These are phyloP conservation scores for Aplosporella prunicola DNA, from an alignment of 2,329 filamentous ascomycete species.

Conservation along the genomic window DNA sequence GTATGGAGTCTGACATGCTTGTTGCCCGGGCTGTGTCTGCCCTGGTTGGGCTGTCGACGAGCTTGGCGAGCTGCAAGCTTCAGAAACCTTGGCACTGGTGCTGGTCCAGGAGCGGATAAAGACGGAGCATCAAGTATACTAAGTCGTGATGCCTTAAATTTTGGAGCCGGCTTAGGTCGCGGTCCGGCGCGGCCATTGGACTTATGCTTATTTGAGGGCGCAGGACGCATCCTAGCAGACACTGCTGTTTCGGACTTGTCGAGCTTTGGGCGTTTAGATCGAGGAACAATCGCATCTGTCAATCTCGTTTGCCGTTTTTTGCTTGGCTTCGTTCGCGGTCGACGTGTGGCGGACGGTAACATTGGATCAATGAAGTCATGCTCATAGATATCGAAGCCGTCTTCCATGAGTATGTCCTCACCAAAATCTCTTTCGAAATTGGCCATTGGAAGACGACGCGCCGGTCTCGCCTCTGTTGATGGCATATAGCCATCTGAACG, in stretches of 20 bases:
- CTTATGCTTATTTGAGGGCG: neutral
- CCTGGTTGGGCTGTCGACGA: slow-evolving; percentile 38
- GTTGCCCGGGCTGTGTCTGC: slow-evolving; percentile 41
- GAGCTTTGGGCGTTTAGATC: slow-evolving; percentile 12
- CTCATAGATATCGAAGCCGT: slow-evolving; percentile 34
- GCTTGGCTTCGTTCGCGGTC: slow-evolving; percentile 14
- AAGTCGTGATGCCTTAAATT: slow-evolving; percentile 22
- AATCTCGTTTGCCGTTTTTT: slow-evolving; percentile 29
- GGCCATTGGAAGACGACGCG: neutral
- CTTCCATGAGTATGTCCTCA: slow-evolving; percentile 5
- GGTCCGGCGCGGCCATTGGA: neutral
- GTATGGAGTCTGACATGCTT: slow-evolving; percentile 47
- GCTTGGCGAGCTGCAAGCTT: slow-evolving; percentile 46
- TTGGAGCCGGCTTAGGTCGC: slow-evolving; percentile 8
- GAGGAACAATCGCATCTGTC: slow-evolving; percentile 24
- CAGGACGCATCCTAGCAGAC: neutral
- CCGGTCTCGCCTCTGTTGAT: neutral
- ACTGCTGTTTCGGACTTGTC: neutral
- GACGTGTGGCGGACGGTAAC: slow-evolving; percentile 21
- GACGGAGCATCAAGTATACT: slow-evolving; percentile 42
- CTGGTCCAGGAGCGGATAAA: neutral
- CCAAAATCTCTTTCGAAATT: slow-evolving; percentile 4
- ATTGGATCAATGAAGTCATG: slow-evolving; percentile 36
- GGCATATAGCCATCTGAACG: neutral
- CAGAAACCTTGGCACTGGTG: slow-evolving; percentile 43